These are phyloP conservation scores for Sarocladium brachiariae DNA, from an alignment of 2,329 filamentous ascomycete genomes.

Conservation along the genomic window DNA sequence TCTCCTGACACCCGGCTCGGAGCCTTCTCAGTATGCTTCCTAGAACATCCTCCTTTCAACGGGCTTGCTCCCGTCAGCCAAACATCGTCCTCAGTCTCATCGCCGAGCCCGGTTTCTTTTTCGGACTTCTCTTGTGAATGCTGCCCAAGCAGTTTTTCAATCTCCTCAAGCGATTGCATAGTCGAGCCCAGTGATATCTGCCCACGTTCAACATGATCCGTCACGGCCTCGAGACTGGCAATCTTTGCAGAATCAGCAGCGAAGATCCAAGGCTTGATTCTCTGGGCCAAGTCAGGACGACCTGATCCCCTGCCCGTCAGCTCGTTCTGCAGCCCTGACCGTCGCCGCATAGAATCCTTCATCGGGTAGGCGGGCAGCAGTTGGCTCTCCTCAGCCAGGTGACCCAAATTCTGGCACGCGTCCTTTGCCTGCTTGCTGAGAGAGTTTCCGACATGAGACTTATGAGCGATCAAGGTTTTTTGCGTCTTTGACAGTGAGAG, in stretches of 20 bases:
- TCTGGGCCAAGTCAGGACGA: slow-evolving; percentile 31
- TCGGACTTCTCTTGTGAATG: slow-evolving; percentile 12
- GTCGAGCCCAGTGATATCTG: slow-evolving; percentile 48
- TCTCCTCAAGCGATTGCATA: slow-evolving; percentile 40
- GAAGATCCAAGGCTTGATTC: slow-evolving; percentile 51
- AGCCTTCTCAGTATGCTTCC: slow-evolving; percentile 21
- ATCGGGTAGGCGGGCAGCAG: slow-evolving; percentile 47
- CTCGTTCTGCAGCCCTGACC: slow-evolving; percentile 38
- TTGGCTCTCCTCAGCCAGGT: slow-evolving; percentile 55
- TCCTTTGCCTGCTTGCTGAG: slow-evolving; percentile 46
- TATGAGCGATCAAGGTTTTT: slow-evolving; percentile 50
- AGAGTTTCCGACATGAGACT: slow-evolving; percentile 45
- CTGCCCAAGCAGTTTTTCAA: slow-evolving; percentile 40
- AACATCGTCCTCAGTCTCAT: slow-evolving; percentile 21
- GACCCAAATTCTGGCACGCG: slow-evolving; percentile 41
- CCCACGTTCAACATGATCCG: slow-evolving; percentile 53
- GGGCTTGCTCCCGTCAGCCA: slow-evolving; percentile 29
- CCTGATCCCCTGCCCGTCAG: slow-evolving; percentile 29
- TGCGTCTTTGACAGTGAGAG: slow-evolving; percentile 48
- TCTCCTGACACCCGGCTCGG: slow-evolving; percentile 21
- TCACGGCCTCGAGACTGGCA: slow-evolving; percentile 48
- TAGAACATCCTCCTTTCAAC: slow-evolving; percentile 16
- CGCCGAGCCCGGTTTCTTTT: neutral
- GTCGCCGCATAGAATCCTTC: slow-evolving; percentile 26
- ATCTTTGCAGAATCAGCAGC: slow-evolving; percentile 56